These are phyloP conservation scores for Xanthoparmelia taractica DNA, from an alignment of 495 filamentous ascomycete species.

Conservation along the genomic window DNA sequence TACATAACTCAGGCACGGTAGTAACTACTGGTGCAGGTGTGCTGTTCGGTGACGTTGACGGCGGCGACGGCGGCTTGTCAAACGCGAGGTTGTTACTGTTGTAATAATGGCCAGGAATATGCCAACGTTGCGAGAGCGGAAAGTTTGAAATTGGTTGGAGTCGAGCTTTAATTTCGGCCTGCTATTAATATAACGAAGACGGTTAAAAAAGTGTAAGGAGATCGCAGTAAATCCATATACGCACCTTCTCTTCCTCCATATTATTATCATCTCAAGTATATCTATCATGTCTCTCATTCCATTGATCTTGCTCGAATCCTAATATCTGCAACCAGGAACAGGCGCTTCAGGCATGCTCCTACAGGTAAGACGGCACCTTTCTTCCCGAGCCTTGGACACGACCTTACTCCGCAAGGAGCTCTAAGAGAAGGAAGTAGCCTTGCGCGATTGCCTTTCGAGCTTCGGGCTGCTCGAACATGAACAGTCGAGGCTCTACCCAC, in stretches of 20 bases:
- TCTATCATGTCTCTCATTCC: background rate
- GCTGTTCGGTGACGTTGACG: background rate
- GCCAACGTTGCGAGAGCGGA: background rate
- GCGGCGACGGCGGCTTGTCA: background rate
- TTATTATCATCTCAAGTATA: background rate
- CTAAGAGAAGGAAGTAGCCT: background rate
- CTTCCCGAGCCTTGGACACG: background rate
- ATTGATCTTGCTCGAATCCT: background rate
- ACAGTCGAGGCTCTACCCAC: background rate
- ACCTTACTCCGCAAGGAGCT: background rate
- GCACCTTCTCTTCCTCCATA: background rate
- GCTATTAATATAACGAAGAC: background rate
- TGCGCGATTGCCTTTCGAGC: background rate
- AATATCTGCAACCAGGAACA: too few relatives aligned
- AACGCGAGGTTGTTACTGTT: background rate
- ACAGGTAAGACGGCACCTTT: background rate
- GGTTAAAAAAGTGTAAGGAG: background rate
- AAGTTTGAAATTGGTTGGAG: background rate
- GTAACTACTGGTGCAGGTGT: background rate
- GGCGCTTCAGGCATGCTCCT: background rate
- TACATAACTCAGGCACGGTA: background rate
- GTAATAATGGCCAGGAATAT: too few relatives aligned
- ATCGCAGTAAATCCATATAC: background rate
- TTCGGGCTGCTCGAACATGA: background rate
- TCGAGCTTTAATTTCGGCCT: slow-evolving; percentile 2